Base-by-base conservation (phyloP, 228 moss, liverwort and hornwort species). In the Sphagnum magellanicum region DNA sequence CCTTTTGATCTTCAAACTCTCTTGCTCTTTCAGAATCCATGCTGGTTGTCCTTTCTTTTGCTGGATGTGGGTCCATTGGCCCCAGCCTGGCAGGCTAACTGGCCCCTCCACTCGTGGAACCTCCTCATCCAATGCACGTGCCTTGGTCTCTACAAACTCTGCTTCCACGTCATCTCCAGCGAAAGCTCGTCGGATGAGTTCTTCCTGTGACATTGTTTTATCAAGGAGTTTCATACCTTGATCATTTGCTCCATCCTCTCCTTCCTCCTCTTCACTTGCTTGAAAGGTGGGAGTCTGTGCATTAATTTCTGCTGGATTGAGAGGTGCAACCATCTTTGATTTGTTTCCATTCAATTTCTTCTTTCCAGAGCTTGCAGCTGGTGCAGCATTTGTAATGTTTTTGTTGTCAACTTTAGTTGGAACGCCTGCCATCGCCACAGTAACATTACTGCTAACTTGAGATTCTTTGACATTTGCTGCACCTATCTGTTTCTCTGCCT, bases 91-190 rank as follows among this genome's bases (percentile, higher is more conserved):
- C 68, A 98, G 74, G 50, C 71, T 67, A 55, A 78, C 80, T 0
- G 83, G 73, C 65, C 81, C 94, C 63, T 89, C 94, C 48, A 77
- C 72, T 73, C 73, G 70, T 12, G 79, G 87, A 53, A 86, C 74
- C 70, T 98, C 92, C 67, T 79, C 81, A 72, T 92, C 90, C 71
- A 92, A 75, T 64, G 80, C 84, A 50, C 83, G 79, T 64, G 87
- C 74, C 68, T 98, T 98, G n/a, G 55, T 66, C 46, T 88, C 83
- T 72, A 83, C 85, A 74, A 98, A 98, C 52, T 92, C 98, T 11
- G 86, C 86, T 88, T 98, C 94, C 9, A 98, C 92, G 81, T 94
- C 92, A 68, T 98, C 98, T 76, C 98, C 98, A 67, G 94, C 98
- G 81, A 98, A 98, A 16, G 98, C 98, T 84, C 86, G 94, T 70